Evolutionary conservation across 495 filamentous ascomycete genomes (phyloP).

Genomic region (Aspergillus egyptiacus): DNA sequence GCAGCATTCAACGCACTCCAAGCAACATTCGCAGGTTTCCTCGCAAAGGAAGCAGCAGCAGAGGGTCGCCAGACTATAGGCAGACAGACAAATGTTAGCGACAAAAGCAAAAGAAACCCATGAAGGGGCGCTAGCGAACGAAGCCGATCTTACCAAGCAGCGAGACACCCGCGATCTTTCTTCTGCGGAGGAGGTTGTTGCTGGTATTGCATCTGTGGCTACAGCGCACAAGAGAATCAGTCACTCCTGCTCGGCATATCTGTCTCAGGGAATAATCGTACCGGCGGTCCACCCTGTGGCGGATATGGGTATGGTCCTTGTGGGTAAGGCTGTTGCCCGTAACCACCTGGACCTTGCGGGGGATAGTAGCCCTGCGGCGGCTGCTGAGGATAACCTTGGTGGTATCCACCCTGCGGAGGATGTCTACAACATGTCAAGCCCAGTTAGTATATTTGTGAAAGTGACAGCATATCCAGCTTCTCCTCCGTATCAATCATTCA

Average conservation of each 20-base stretch:
- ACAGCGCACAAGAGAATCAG: background rate
- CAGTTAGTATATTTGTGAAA: background rate
- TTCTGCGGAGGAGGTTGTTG: constrained; percentile 49
- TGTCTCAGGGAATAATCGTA: constrained; percentile 15
- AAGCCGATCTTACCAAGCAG: constrained; percentile 45
- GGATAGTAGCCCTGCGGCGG: constrained; percentile 6
- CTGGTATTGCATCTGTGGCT: constrained; percentile 50
- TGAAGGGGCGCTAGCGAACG: background rate
- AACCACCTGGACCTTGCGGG: constrained; percentile 13
- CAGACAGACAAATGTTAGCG: constrained; percentile 11
- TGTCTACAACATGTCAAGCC: background rate
- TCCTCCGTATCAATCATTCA: background rate
- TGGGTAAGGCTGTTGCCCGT: constrained; percentile 13
- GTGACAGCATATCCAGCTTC: background rate
- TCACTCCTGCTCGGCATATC: background rate
- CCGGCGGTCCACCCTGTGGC: constrained; percentile 13
- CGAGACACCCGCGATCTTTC: constrained; percentile 55
- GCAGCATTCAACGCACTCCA: constrained; percentile 62
- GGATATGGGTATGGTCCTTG: background rate
- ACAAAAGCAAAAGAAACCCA: background rate
- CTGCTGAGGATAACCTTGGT: constrained; percentile 6
- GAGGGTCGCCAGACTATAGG: constrained; percentile 53
- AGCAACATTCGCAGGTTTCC: constrained; percentile 72
- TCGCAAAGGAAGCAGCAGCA: constrained; percentile 78
- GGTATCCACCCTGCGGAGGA: constrained; percentile 7